These are phyloP conservation scores for Olyra latifolia DNA, from an alignment of 176 grass and related monocot genomes.

Conservation along the genomic window DNA sequence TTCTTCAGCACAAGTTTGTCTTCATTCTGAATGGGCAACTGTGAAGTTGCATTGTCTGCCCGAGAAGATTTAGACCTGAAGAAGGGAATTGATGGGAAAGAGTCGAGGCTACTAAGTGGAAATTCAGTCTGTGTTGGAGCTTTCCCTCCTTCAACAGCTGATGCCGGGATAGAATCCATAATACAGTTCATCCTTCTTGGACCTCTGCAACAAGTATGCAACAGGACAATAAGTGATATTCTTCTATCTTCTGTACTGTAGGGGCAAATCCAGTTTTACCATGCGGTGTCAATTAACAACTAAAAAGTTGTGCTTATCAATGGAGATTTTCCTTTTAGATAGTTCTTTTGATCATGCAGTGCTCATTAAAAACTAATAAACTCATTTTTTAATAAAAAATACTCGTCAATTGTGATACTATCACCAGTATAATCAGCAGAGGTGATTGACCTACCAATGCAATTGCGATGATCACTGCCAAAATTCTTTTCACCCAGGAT, in stretches of 20 bases:
- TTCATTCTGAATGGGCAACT: constrained; percentile 45
- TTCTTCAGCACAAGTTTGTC: constrained; percentile 75
- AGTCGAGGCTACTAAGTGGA: constrained; percentile 58
- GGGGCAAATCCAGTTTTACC: background rate
- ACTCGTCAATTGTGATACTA: background rate
- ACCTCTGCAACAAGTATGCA: constrained; percentile 58
- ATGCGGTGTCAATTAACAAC: constrained; percentile 7
- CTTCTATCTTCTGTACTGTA: background rate
- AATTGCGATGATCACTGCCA: constrained; percentile 10
- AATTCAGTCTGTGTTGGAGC: constrained; percentile 83
- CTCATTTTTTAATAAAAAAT: background rate
- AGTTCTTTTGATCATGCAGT: background rate
- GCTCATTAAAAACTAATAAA: background rate
- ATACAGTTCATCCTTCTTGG: constrained; percentile 98
- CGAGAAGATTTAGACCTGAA: constrained; percentile 86
- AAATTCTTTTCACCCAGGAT: background rate
- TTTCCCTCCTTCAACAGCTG: constrained; percentile 71
- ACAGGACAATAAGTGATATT: background rate
- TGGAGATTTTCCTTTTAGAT: background rate
- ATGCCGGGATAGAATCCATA: constrained; percentile 90
- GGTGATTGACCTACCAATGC: background rate
- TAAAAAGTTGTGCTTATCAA: background rate
- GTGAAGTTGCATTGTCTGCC: constrained; percentile 42
- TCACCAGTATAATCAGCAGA: background rate
- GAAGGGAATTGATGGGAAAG: constrained; percentile 67